Conservation (phyloP, 169 alveolate species). For the Fabrea salina region DNA sequence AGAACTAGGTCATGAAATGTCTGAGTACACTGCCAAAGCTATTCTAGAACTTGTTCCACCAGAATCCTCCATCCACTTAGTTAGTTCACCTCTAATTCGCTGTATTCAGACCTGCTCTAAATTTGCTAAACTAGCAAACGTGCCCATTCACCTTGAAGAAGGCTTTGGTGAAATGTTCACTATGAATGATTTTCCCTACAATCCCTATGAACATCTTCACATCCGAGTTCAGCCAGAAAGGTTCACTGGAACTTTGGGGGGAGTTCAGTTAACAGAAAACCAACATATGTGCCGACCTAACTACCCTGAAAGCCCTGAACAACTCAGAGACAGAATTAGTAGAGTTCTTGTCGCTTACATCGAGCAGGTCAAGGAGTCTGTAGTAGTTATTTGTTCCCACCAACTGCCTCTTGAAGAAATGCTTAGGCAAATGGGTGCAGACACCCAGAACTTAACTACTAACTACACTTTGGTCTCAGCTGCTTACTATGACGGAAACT, state of each 20-base stretch:
- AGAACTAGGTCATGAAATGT: background rate
- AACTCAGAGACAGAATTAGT: background rate
- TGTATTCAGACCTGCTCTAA: slow-evolving; percentile 13
- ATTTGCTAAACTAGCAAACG: background rate
- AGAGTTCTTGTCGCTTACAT: background rate
- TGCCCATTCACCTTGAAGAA: slow-evolving; percentile 17
- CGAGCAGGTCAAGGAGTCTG: background rate
- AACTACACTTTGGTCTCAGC: background rate
- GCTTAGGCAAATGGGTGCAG: background rate
- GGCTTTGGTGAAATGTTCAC: slow-evolving; percentile 27
- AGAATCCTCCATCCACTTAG: background rate
- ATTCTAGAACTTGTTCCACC: slow-evolving; percentile 24
- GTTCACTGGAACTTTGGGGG: background rate
- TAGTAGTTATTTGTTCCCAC: slow-evolving; percentile 13
- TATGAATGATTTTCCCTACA: background rate
- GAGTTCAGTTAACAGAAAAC: slow-evolving; percentile 3
- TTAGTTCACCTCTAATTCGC: slow-evolving; percentile 15
- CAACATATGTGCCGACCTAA: background rate
- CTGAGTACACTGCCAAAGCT: slow-evolving; percentile 16
- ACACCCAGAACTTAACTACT: background rate
- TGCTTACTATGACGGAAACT: background rate
- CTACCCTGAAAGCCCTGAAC: slow-evolving; percentile 20
- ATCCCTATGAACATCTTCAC: slow-evolving; percentile 16
- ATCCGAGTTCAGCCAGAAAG: background rate
- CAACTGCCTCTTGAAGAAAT: slow-evolving; percentile 12